These are phyloP conservation scores for Aspergillus proliferans DNA, from an alignment of 2,329 filamentous ascomycete genomes.

Conservation along the genomic window DNA sequence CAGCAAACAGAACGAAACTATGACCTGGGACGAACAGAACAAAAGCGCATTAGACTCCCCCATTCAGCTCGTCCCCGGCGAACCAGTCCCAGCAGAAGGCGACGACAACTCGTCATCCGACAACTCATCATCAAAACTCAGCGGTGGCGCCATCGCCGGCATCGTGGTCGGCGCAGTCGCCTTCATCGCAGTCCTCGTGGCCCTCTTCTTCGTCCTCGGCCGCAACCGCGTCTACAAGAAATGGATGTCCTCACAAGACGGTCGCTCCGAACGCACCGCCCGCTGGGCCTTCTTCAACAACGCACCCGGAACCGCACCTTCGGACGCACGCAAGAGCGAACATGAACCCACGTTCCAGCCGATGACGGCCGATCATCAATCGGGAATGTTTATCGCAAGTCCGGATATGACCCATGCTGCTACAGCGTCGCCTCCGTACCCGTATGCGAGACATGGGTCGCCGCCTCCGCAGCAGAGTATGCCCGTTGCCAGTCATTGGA, in stretches of 20 bases:
- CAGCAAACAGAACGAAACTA: slow-evolving; percentile 37
- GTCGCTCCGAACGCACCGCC: slow-evolving; percentile 25
- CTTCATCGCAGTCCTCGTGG: slow-evolving; percentile 43
- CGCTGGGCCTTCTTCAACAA: slow-evolving; percentile 25
- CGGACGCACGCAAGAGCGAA: slow-evolving; percentile 8
- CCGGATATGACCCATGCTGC: neutral
- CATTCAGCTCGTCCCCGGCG: slow-evolving; percentile 51
- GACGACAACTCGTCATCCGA: slow-evolving; percentile 1
- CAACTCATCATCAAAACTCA: slow-evolving; percentile 18
- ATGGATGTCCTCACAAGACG: slow-evolving; percentile 30
- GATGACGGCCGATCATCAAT: neutral
- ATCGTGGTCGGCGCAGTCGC: slow-evolving; percentile 51
- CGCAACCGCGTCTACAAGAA: slow-evolving; percentile 29
- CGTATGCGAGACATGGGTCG: neutral
- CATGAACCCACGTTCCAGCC: slow-evolving; percentile 4
- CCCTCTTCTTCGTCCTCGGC: slow-evolving; percentile 30
- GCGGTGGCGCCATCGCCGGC: slow-evolving; percentile 52
- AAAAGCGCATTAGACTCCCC: slow-evolving; percentile 44
- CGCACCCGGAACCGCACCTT: neutral
- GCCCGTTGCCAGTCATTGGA: neutral
- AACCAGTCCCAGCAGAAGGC: slow-evolving; percentile 49
- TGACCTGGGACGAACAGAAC: slow-evolving; percentile 46
- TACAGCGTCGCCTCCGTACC: neutral
- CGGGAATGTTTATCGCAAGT: neutral
- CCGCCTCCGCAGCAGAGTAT: neutral